Conservation (phyloP, 73 alveolate genomes). For the Tetrahymena elliotti region DNA sequence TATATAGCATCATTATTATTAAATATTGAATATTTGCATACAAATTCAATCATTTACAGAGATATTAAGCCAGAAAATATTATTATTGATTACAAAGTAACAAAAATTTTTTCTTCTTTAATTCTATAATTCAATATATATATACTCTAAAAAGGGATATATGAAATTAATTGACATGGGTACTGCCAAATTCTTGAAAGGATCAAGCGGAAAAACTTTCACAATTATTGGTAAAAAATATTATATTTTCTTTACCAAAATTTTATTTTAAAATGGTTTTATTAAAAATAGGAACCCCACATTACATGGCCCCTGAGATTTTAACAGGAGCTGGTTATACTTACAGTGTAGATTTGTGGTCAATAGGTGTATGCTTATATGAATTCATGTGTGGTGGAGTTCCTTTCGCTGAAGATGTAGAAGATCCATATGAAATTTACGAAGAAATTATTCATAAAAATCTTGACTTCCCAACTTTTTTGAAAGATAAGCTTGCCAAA, state of each 20-base stretch:
- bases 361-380: constrained; percentile 35
- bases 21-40: constrained; percentile 49
- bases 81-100: constrained; percentile 38
- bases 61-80: constrained; percentile 63
- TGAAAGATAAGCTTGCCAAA: constrained; percentile 33
- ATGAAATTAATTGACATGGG: constrained; percentile 60
- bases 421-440: constrained; percentile 44
- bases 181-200: constrained; percentile 45
- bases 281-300: constrained; percentile 28
- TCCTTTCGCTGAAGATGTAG: constrained; percentile 47
- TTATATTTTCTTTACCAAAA: neutral
- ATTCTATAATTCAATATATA: neutral
- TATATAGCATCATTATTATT: constrained; percentile 47
- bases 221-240: constrained; percentile 48
- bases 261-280: neutral
- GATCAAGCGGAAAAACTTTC: constrained; percentile 46
- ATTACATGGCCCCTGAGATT: constrained; percentile 55
- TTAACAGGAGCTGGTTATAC: constrained; percentile 32
- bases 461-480: constrained; percentile 10
- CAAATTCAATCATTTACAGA: constrained; percentile 47
- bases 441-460: constrained; percentile 24
- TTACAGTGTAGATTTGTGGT: constrained; percentile 34
- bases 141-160: constrained; percentile 23
- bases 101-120: neutral
- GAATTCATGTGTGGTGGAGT: constrained; percentile 46